Evolutionary conservation across 345 rosid genomes (phyloP).

Genomic region (Salix suchowensis): DNA sequence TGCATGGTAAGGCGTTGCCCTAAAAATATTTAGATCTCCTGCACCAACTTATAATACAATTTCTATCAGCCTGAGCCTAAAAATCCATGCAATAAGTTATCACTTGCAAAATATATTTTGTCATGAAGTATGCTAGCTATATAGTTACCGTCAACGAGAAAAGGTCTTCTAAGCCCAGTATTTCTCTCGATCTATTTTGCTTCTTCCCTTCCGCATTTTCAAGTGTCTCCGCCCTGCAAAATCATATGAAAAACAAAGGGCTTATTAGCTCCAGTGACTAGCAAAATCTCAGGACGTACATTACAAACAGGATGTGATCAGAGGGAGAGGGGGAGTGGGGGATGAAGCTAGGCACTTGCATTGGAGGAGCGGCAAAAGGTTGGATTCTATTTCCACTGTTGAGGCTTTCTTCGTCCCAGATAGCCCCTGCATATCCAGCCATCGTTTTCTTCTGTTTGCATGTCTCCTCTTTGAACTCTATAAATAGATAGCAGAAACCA

Average conservation of each 20-base stretch:
- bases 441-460: neutral
- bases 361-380: neutral
- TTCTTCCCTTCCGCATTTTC: neutral
- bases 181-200: neutral
- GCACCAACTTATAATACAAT: too few species aligned
- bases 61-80: too few species aligned
- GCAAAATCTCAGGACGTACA: too few species aligned
- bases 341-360: neutral
- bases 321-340: accelerated
- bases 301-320: too few species aligned
- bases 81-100: too few species aligned
- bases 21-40: too few species aligned
- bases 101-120: neutral
- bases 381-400: neutral
- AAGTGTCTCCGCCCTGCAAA: neutral
- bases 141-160: constrained; percentile 8
- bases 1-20: too few species aligned
- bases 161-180: constrained; percentile 21
- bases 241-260: too few species aligned
- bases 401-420: neutral
- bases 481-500: too few species aligned
- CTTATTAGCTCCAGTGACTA: too few species aligned
- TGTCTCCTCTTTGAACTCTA: neutral
- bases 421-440: neutral
- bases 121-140: too few species aligned